phyloP scores from a whole-genome alignment of 345 rosid species.

The rapeseed (Brassica napus) region DNA sequence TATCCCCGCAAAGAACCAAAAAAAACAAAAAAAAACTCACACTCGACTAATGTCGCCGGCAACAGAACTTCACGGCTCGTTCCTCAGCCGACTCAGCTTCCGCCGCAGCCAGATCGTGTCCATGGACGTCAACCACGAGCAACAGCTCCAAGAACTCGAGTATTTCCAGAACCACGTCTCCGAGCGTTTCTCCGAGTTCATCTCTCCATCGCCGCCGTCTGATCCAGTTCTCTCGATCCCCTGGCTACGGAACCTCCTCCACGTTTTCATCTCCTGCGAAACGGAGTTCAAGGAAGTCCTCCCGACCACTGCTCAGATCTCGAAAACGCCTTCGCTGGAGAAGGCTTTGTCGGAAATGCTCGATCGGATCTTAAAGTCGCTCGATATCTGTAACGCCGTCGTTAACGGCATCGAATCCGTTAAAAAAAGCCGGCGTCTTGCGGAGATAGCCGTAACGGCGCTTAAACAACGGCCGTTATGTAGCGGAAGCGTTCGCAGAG shows the following conservation, averaged over 20 bases:
- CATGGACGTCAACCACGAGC: constrained; percentile 80
- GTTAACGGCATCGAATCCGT: constrained; percentile 68
- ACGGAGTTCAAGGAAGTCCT: constrained; percentile 85
- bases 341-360: constrained; percentile 67
- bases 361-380: constrained; percentile 72
- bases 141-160: constrained; percentile 81
- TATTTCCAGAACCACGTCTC: constrained; percentile 68
- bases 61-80: constrained; percentile 67
- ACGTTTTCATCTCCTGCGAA: constrained; percentile 80
- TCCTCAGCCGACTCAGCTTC: constrained; percentile 82
- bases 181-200: constrained; percentile 65
- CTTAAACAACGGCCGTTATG: constrained; percentile 67
- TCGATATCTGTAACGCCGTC: constrained; percentile 81
- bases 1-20: constrained; percentile 10
- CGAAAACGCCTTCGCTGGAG: constrained; percentile 76
- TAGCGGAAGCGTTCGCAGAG: constrained; percentile 75
- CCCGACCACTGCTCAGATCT: constrained; percentile 55
- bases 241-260: constrained; percentile 78
- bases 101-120: constrained; percentile 77
- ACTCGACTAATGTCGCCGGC: constrained; percentile 49
- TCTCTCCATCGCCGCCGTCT: constrained; percentile 35
- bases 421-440: constrained; percentile 57
- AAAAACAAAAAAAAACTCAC: not conserved
- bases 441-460: constrained; percentile 73
- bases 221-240: constrained; percentile 66